phyloP scores from a whole-genome alignment of 164 flowering plant species.

The Nymphaea colorata region DNA sequence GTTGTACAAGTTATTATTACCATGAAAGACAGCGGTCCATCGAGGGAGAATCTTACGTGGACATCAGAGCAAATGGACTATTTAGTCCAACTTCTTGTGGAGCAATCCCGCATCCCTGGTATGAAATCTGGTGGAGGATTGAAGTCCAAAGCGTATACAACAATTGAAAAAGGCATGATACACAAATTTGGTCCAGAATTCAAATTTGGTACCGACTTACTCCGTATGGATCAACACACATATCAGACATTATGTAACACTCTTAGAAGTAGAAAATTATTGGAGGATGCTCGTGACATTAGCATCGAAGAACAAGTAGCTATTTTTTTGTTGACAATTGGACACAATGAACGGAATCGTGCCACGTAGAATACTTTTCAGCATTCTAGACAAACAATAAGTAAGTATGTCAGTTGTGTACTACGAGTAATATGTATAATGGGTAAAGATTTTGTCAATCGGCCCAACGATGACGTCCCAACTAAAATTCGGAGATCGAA shows the following conservation, averaged over 20 bases:
- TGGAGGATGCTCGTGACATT: slow-evolving; percentile 2
- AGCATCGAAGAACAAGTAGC: slow-evolving; percentile 9
- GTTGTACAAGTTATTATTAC: too few relatives aligned
- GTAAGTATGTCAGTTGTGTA: slow-evolving; percentile 6
- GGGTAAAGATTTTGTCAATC: slow-evolving; percentile 1
- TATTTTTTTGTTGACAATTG: slow-evolving; percentile 7
- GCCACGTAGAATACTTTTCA: neutral
- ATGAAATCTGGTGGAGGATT: too few relatives aligned
- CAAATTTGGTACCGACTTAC: neutral
- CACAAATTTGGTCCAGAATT: too few relatives aligned
- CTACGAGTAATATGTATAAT: slow-evolving; percentile 2
- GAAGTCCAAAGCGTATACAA: too few relatives aligned
- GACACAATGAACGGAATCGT: slow-evolving; percentile 3
- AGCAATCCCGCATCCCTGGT: too few relatives aligned
- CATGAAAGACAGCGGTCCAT: too few relatives aligned
- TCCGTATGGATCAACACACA: slow-evolving; percentile 4
- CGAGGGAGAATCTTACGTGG: too few relatives aligned
- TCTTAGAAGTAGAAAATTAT: slow-evolving; percentile 1
- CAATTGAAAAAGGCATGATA: too few relatives aligned
- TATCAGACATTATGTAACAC: slow-evolving; percentile 3
- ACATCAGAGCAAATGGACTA: too few relatives aligned
- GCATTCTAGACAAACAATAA: slow-evolving; percentile 1
- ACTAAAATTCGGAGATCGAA: neutral
- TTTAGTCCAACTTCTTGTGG: too few relatives aligned
- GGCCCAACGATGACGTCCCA: slow-evolving; percentile 1